Evolutionary conservation across 768 basidiomycete genomes (phyloP), one percentile per base, ranked within the genome.

Genomic region (Lactarius hengduanensis): DNA sequence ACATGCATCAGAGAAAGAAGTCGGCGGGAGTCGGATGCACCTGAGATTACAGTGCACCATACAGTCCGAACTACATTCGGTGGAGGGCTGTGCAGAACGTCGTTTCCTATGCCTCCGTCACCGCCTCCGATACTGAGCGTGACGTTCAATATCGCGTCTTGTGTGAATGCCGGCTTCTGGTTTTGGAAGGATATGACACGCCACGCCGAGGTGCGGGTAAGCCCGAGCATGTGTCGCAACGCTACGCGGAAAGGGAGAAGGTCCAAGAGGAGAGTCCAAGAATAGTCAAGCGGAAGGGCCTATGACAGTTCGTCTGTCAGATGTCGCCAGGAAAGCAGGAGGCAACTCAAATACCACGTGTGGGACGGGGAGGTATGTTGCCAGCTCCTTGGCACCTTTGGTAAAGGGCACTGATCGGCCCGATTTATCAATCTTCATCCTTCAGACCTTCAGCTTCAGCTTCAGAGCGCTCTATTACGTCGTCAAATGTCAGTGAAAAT

Each of bases 231-330:
- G 78, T 89, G 88, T 58, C 88, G 83, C 62, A 86, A 86, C 16
- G 85, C 77, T 28, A 68, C 84, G 83, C 6, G 87, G 81, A 72
- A 92, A 88, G 0, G 88, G 87, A 0, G 91, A 92, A 3, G 91
- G 89, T 0, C 92, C 92, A 28, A 96, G 86, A 84, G 15, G 41
- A 95, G 84, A 13, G 90, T 91, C 77, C 95, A 90, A 70, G 91
- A 88, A 74, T 96, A 95, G 76, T 96, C 93, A 61, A 95, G 76
- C 4, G 88, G 80, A 76, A 95, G 94, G n/a, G 94, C 89, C 92
- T 94, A 68, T 61, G 61, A 16, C 64, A 38, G 61, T 36, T 28
- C 1, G 40, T n/a, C 16, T 20, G 57, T 59, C n/a, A 53, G 68
- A 20, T 36, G 32, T 63, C 30, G 28, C 22, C 30, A 20, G 60